phyloP scores from a whole-genome alignment of 768 basidiomycete genomes.

The Hypsizygus marmoreus region DNA sequence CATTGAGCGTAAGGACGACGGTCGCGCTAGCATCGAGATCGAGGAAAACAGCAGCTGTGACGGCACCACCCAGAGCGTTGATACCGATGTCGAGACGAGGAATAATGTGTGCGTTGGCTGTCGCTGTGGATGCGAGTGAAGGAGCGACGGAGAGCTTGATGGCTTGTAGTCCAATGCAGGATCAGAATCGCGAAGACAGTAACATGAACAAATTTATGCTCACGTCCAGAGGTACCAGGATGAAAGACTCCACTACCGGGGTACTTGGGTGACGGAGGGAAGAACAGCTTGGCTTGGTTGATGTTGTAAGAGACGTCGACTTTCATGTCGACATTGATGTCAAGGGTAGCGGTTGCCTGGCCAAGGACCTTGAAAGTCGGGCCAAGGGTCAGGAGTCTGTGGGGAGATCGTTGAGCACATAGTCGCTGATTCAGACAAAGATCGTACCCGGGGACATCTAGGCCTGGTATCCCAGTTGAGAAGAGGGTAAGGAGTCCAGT shows the following conservation, averaged over 20 bases:
- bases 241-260: conserved; percentile 25
- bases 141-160: too few relatives aligned
- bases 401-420: neutral
- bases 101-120: conserved; percentile 36
- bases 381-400: conserved; percentile 41
- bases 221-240: too few relatives aligned
- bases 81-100: conserved; percentile 38
- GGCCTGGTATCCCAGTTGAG: conserved; percentile 15
- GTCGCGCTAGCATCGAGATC: conserved; percentile 23
- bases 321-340: conserved; percentile 31
- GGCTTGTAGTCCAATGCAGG: too few relatives aligned
- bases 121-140: conserved; percentile 28
- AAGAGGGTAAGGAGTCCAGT: conserved; percentile 15
- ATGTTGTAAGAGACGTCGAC: conserved; percentile 35
- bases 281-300: conserved; percentile 34
- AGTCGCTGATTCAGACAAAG: neutral
- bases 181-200: too few relatives aligned
- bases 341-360: conserved; percentile 27
- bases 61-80: conserved; percentile 27
- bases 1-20: neutral
- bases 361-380: conserved; percentile 39
- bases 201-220: too few relatives aligned
- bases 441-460: conserved; percentile 20
- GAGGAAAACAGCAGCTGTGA: conserved; percentile 30
- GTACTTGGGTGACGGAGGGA: conserved; percentile 32